Base-by-base conservation (phyloP, 257 asterid genomes). In the Mitragyna speciosa region DNA sequence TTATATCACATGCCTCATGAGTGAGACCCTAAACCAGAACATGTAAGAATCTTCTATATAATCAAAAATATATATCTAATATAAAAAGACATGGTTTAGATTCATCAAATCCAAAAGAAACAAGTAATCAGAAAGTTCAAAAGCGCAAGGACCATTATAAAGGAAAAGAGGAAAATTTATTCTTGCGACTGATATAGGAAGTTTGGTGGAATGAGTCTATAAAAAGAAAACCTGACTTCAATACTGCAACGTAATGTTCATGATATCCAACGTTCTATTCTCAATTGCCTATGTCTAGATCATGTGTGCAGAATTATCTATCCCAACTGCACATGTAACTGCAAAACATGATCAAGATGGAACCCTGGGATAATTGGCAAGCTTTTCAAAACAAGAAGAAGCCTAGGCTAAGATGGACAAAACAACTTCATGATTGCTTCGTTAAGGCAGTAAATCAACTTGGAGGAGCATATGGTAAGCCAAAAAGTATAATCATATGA, bases 401-500 rank as follows among this genome's bases (percentile, higher is more conserved):
- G 14, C 77, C 73, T 26, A 76, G 84, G 47, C 19, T 81, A 56
- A 70, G 52, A 73, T 81, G 84, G 84, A 70, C 84, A 0, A 48
- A 58, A 19, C 73, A 70, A 39, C 74, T 76, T 41, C 84, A 76
- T 70, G 81, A 76, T 17, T 63, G 41, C 81, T 81, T 81, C n/a
- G 78, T 81, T 70, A 72, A 36, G 49, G 81, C 75, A 31, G 81
- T 81, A 15, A 48, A 70, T 48, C 81, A 81, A 30, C 71, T 81
- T 30, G 84, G 84, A 63, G 84, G 84, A 66, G 49, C 81, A 47
- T 59, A 31, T 61, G 77, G 84, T 76, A 28, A 26, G 77, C 52
- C 11, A 48, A 22, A 26, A 26, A n/a, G 19, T 11, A 10, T 8
- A 15, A 19, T 77, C 66, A 7, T 0, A 8, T 30, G 2, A 24